Percentiles rank a stretch among this genome's conserved stretches.
These are phyloP conservation scores for Apophysomyces sp. DNA, from an alignment of 371 early-diverging fungal genomes.

Conservation along the genomic window DNA sequence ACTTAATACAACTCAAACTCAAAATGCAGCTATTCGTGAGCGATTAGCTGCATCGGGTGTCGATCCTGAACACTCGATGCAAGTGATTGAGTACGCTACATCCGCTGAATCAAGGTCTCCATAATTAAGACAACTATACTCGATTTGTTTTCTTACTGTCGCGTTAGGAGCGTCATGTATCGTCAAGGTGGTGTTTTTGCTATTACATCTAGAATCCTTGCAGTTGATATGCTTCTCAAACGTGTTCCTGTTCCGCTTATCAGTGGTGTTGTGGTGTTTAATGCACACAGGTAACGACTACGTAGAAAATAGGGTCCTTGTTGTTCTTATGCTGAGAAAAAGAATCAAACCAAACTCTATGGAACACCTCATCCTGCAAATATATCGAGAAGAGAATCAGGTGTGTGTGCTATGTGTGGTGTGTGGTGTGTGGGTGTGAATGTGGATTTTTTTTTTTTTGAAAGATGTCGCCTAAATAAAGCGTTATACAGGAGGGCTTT, in stretches of 20 bases:
- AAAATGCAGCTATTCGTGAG: constrained; percentile 61
- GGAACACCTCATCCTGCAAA: constrained; percentile 85
- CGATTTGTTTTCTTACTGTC: background rate
- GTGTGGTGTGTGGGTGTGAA: too few relatives aligned
- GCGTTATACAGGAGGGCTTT: constrained; percentile 65
- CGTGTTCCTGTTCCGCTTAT: constrained; percentile 77
- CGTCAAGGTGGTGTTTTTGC: constrained; percentile 87
- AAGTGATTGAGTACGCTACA: constrained; percentile 67
- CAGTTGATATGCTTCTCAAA: constrained; percentile 91
- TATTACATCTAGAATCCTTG: constrained; percentile 86
- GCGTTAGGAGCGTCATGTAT: constrained; percentile 68
- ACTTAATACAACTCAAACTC: constrained; percentile 70
- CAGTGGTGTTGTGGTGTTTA: constrained; percentile 84
- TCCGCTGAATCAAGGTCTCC: constrained; percentile 55
- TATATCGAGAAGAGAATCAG: constrained; percentile 79
- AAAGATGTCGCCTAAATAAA: background rate
- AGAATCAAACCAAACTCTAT: constrained; percentile 79
- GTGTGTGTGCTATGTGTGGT: constrained; percentile 18
- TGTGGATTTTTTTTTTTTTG: background rate
- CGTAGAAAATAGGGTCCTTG: too few relatives aligned
- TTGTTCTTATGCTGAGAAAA: background rate
- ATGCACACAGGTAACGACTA: constrained; percentile 74
- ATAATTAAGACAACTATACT: background rate
- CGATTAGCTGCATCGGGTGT: constrained; percentile 49
- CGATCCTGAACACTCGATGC: constrained; percentile 32